Evolutionary conservation across 257 asterid species (phyloP), one percentile per base, ranked within the genome.

Genomic region (Coffea canephora): DNA sequence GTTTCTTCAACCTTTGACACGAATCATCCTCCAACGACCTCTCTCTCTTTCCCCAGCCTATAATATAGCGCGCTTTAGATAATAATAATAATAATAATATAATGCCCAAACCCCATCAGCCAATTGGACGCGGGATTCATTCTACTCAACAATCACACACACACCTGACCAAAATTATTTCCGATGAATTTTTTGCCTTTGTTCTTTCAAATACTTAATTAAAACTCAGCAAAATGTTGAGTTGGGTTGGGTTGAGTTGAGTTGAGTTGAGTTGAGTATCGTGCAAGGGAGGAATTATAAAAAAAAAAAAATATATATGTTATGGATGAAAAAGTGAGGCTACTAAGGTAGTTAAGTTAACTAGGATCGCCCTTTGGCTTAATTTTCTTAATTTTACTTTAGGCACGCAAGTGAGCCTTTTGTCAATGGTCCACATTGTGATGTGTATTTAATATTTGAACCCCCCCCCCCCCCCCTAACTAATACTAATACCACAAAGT

Each of bases 1-100:
- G 81, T 69, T 82, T 55, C 90, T 86, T 80, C 87, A 73, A 66
- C 68, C 82, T 78, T 83, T 74, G 85, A 87, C 89, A 85, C 90
- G 84, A 88, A 76, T 81, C 11, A 80, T 74, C 66, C 50, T 41
- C 21, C 31, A 31, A 31, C 31, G 31, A 31, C 31, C 31, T 31
- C 31, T 31, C 31, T 31, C 31, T 31, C 31, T 31, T 31, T 31
- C 31, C 31, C 80, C 23, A 21, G 18, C 74, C 68, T 80, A 12
- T 75, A 27, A 39, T 80, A 12, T 75, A 27, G 25, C 45, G 21
- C 19, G 39, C 45, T 8, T 62, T 27, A 34, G 49, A 75, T 65
- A 31, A 0, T 31, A 31, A 31, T 31, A 31, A 31, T 31, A 31
- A 31, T 31, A 31, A 31, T 31, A 62, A 77, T 73, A 73, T 73